Evolutionary conservation across 176 grass and related monocot genomes (phyloP).

Genomic region (Microstegium vimineum): DNA sequence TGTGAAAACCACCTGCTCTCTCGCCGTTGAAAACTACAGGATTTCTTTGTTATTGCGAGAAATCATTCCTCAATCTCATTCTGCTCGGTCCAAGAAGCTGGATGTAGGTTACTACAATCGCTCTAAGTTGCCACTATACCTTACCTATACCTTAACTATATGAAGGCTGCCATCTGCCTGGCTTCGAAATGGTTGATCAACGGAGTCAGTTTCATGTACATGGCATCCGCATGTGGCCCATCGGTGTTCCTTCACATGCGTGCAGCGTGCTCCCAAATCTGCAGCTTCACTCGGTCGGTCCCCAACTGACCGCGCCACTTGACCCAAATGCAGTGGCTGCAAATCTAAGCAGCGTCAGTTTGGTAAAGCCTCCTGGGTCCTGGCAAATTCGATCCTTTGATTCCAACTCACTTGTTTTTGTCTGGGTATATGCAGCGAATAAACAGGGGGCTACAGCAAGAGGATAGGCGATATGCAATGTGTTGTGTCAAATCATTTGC

Average conservation of each 20-base stretch:
- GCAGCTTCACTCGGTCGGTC: background rate
- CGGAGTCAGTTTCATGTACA: too few species aligned
- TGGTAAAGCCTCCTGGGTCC: background rate
- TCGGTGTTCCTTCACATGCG: background rate
- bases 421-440: background rate
- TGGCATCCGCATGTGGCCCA: background rate
- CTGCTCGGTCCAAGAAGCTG: too few species aligned
- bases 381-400: background rate
- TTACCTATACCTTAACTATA: too few species aligned
- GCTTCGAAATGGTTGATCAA: too few species aligned
- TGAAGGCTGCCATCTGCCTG: too few species aligned
- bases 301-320: background rate
- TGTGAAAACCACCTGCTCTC: too few species aligned
- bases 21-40: too few species aligned
- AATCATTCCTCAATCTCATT: too few species aligned
- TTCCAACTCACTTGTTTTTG: background rate
- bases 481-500: background rate
- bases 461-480: too few species aligned
- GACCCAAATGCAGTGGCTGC: background rate
- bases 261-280: conserved; percentile 4
- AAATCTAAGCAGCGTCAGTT: background rate
- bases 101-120: too few species aligned
- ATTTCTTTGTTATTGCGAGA: too few species aligned
- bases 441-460: background rate
- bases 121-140: too few species aligned